Evolutionary conservation across 73 alveolate species (phyloP), one percentile per base, ranked within the genome.

Genomic region (Loxodes magnus): DNA sequence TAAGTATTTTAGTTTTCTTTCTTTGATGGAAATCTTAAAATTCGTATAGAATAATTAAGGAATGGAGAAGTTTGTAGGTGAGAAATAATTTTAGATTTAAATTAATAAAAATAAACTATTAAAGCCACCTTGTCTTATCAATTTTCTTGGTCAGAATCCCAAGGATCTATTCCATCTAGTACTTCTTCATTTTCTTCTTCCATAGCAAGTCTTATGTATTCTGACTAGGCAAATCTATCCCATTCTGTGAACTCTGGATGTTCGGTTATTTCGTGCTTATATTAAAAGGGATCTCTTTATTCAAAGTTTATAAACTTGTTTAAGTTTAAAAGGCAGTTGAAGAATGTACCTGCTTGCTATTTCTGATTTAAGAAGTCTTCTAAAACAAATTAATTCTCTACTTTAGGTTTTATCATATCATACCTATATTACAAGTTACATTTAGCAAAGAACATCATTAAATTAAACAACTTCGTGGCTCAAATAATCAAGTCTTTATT

Each of bases 171-270:
- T 3, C 67, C 87, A 6, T 79, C 94, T 39, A 83, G 79, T 59
- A 80, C 94, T 51, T 92, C 99, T 51, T 83, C 92, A 67, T 88
- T 88, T 56, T 93, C 99, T 56, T 90, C 99, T 64, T 87, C 96
- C 98, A 89, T 85, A 17, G 96, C 96, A 16, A 86, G 85, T 33
- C 94, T 74, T 41, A 79, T 78, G 74, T 89, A 93, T 57, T 93
- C 99, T 9, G 74, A 71, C 59, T 80, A 69, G 10, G 99, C 99
- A 64, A 88, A 93, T 66, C 94, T 64, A 67, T 93, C 99, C 99
- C 99, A 93, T 50, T 93, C 99, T 26, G 96, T 64, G 70, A 65
- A 93, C 61, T 89, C 94, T 4, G 96, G 94, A 56, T 93, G 79
- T 79, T 89, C 74, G 69, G 77, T 54, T 64, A 77, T 21, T 60